A percentile compares a stretch with the other conserved stretches of the same genome.
Conservation (phyloP, 306 rosid genomes). For the Cucumis cinereus region DNA sequence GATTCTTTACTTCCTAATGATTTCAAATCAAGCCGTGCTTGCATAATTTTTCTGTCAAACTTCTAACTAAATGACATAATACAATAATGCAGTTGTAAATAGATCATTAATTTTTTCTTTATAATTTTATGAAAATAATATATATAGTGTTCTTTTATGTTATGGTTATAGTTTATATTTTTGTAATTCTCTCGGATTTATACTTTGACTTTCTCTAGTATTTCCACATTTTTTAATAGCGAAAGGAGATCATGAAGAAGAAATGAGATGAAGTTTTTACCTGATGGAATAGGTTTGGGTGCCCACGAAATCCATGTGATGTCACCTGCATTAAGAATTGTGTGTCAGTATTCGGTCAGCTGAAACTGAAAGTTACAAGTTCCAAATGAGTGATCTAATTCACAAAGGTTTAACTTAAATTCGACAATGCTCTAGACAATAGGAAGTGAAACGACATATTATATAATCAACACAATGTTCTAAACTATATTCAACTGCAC, state of each 20-base stretch:
- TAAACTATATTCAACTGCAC: background rate
- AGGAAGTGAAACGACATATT: background rate
- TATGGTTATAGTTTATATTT: background rate
- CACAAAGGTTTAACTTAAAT: background rate
- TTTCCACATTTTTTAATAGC: background rate
- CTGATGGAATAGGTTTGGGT: conserved; percentile 52
- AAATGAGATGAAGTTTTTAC: conserved; percentile 21
- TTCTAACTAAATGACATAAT: background rate
- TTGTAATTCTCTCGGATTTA: background rate
- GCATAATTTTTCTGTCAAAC: background rate
- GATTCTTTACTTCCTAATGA: background rate
- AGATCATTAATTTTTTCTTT: background rate
- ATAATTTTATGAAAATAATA: background rate
- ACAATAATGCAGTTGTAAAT: background rate
- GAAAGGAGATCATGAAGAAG: background rate
- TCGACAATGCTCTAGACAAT: background rate
- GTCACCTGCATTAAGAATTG: conserved; percentile 42
- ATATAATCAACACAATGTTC: background rate
- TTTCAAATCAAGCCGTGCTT: background rate
- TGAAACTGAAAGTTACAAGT: background rate
- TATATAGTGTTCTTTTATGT: background rate
- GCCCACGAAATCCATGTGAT: conserved; percentile 82
- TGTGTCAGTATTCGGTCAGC: background rate
- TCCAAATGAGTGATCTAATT: background rate
- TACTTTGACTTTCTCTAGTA: background rate